phyloP scores from a whole-genome alignment of 768 basidiomycete genomes.

The Candolleomyces efflorescens region DNA sequence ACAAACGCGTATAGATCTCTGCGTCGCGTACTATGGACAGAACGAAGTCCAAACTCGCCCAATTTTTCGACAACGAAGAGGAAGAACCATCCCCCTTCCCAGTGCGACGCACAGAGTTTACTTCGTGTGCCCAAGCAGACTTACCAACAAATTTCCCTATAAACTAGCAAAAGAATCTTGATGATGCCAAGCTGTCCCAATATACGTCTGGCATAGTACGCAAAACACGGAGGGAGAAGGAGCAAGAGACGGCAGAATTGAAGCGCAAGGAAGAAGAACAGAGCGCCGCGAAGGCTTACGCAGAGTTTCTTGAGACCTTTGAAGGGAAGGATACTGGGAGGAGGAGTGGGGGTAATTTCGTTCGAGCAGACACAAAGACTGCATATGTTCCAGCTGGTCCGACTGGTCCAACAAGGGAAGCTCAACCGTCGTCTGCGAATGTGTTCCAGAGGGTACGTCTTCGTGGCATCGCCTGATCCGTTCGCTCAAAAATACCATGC shows the following conservation, averaged over 20 bases:
- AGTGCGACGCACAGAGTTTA: slow-evolving; percentile 85
- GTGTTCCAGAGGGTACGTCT: slow-evolving; percentile 14
- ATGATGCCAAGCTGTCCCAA: slow-evolving; percentile 80
- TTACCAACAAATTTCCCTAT: slow-evolving; percentile 52
- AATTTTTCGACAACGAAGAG: slow-evolving; percentile 83
- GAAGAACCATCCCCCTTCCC: slow-evolving; percentile 75
- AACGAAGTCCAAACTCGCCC: slow-evolving; percentile 64
- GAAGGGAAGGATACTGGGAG: slow-evolving; percentile 61
- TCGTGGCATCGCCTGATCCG: not conserved
- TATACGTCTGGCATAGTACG: slow-evolving; percentile 82
- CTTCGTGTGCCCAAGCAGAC: slow-evolving; percentile 48
- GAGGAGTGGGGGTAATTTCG: slow-evolving; percentile 49
- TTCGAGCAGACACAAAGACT: slow-evolving; percentile 56
- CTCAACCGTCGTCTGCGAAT: not conserved
- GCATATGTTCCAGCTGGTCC: slow-evolving; percentile 36
- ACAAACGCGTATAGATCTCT: not conserved
- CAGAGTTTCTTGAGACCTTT: slow-evolving; percentile 82
- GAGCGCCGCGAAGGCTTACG: slow-evolving; percentile 71
- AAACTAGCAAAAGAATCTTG: slow-evolving; percentile 78
- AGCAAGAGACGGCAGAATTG: slow-evolving; percentile 87
- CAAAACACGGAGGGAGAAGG: slow-evolving; percentile 90
- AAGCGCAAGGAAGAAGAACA: slow-evolving; percentile 85
- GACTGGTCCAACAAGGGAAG: slow-evolving; percentile 1
- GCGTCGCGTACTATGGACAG: slow-evolving; percentile 49
- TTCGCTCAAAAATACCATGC: not conserved